Evolutionary conservation across 805 yeast species (phyloP), one percentile per base, ranked within the genome.

Genomic region (Kockiozyma suomiensis): DNA sequence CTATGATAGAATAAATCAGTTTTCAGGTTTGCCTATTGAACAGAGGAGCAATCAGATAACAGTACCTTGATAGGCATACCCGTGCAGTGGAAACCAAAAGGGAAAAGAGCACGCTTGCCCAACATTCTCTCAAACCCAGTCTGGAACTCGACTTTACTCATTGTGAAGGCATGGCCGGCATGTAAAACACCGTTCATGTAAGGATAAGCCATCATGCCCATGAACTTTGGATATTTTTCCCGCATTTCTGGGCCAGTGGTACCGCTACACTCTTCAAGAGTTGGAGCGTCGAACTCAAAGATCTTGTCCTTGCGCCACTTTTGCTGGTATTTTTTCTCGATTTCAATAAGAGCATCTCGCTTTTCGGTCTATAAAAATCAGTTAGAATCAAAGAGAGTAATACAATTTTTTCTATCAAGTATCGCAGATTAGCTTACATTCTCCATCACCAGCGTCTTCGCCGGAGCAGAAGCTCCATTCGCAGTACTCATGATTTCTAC

Each of bases 181-280:
- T 94, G 99, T 67, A 94, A 80, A 52, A 89, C 94, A 79, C 99
- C 99, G 76, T 94, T 94, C 97, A 93, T 93, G 77, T 94, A 94
- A 46, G 99, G 99, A 72, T 90, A 94, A 10, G 99, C 98, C 97
- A 94, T 92, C 51, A 96, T 86, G 25, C 90, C 82, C 79, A 90
- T 87, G 77, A 81, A 88, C 75, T 94, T 94, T 58, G 98, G 98
- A 74, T 87, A 81, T 70, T 85, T 81, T 62, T 79, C 81, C 69
- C 89, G 90, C 64, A 94, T 80, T 71, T 87, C 90, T 37, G 79
- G 75, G 48, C 84, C 78, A 56, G 82, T 79, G 45, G 79, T 76
- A n/a, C 82, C 79, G 58, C 75, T 79, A 38, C 48, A 51, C 68
- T 88, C 96, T 50, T 84, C 87, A 49, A 82, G 68, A 21, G 87